phyloP scores from a whole-genome alignment of 441 rosid species.

The Populus hybrid region DNA sequence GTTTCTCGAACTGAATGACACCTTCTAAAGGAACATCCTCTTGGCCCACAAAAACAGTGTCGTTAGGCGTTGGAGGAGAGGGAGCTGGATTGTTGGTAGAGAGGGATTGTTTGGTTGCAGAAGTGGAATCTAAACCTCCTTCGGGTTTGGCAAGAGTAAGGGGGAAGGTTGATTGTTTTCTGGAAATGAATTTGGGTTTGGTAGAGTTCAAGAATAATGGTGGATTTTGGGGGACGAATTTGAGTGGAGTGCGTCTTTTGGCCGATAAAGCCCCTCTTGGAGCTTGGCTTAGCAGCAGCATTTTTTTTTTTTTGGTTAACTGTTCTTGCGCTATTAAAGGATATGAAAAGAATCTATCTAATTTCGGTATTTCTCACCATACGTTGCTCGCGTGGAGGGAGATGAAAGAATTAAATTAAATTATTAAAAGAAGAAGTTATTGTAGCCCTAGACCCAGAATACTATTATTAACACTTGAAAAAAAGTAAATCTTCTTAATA shows the following conservation, averaged over 20 bases:
- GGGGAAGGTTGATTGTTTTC: conserved; percentile 14
- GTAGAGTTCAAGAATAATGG: conserved; percentile 16
- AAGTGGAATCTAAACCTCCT: conserved; percentile 43
- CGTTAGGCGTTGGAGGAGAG: conserved; percentile 28
- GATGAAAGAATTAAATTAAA: background rate
- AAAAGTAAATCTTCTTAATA: too few relatives aligned
- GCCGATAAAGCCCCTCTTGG: conserved; percentile 41
- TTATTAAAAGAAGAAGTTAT: background rate
- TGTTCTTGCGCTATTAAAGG: background rate
- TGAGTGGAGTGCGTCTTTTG: conserved; percentile 27
- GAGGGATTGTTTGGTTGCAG: conserved; percentile 26
- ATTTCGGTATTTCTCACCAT: background rate
- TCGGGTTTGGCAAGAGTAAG: conserved; percentile 60
- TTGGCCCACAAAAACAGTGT: conserved; percentile 53
- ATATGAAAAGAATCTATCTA: background rate
- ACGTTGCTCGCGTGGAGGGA: background rate
- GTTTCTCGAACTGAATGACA: conserved; percentile 85
- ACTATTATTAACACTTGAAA: too few relatives aligned
- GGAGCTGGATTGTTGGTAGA: conserved; percentile 18
- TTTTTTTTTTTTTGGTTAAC: background rate
- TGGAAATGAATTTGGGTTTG: conserved; percentile 11
- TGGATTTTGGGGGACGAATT: conserved; percentile 19
- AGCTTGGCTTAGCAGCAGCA: conserved; percentile 47
- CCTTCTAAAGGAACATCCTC: conserved; percentile 81
- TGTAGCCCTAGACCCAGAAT: background rate